These are phyloP conservation scores for Monilinia fructicola DNA, from an alignment of 2,329 filamentous ascomycete species.

Conservation along the genomic window DNA sequence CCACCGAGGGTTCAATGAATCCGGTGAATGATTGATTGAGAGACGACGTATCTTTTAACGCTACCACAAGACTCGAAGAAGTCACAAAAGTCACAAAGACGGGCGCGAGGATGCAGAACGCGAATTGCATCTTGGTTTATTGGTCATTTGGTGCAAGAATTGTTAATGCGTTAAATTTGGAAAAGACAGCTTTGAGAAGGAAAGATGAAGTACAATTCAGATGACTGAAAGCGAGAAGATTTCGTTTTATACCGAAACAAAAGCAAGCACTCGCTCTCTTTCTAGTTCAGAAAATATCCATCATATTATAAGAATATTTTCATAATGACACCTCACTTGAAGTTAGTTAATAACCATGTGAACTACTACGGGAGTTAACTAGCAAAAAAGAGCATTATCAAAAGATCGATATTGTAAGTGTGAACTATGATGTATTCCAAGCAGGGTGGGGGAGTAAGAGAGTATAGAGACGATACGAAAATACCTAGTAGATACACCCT, in stretches of 20 bases:
- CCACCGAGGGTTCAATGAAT: not conserved
- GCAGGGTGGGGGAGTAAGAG: not conserved
- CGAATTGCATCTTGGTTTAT: not conserved
- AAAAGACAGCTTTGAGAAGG: not conserved
- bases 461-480: not conserved
- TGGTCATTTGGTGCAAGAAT: not conserved
- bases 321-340: not conserved
- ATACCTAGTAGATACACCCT: not conserved
- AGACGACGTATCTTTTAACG: not conserved
- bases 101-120: not conserved
- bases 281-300: not conserved
- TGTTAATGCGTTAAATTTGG: not conserved
- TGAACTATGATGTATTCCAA: not conserved
- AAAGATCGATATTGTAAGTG: not conserved
- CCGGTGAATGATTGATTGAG: not conserved
- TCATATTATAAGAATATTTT: not conserved
- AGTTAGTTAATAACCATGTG: not conserved
- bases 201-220: not conserved
- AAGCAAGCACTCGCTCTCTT: not conserved
- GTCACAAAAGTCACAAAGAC: not conserved
- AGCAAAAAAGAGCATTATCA: not conserved
- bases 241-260: not conserved
- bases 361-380: not conserved
- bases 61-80: not conserved
- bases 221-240: not conserved